phyloP scores from a whole-genome alignment of 805 yeast species.

The Candida maltosa region DNA sequence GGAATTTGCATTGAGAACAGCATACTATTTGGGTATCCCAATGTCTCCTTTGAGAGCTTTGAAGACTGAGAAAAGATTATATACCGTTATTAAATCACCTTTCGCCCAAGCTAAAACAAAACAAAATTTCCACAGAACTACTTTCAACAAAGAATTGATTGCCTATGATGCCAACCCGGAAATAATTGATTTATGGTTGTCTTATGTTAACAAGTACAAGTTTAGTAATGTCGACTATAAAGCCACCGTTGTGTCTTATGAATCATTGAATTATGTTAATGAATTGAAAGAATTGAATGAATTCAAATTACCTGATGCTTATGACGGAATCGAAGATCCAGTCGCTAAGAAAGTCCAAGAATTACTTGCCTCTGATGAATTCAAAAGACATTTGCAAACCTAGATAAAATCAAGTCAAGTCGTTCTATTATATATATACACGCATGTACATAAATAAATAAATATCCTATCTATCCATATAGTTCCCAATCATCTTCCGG shows the following conservation, averaged over 20 bases:
- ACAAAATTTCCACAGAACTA: conserved; percentile 88
- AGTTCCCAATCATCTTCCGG: conserved; percentile 71
- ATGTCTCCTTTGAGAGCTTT: conserved; percentile 70
- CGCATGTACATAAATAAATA: conserved; percentile 1
- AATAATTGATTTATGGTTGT: conserved; percentile 75
- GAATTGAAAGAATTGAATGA: conserved; percentile 29
- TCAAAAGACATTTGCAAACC: conserved; percentile 53
- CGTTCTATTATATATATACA: conserved; percentile 6
- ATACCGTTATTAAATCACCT: conserved; percentile 92
- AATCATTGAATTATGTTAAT: conserved; percentile 23
- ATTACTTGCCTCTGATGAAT: conserved; percentile 67
- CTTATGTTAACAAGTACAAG: conserved; percentile 73
- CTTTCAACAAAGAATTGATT: conserved; percentile 68
- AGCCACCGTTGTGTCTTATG: conserved; percentile 52
- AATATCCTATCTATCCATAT: conserved; percentile 51
- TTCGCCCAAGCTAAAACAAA: conserved; percentile 92
- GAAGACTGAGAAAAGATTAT: conserved; percentile 71
- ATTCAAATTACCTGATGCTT: conserved; percentile 30
- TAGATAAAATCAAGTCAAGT: too few species aligned
- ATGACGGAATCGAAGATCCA: conserved; percentile 36
- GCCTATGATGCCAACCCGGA: conserved; percentile 87
- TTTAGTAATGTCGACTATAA: conserved; percentile 81
- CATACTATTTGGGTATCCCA: conserved; percentile 87
- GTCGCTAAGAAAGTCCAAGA: conserved; percentile 68
- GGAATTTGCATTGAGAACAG: conserved; percentile 87